Evolutionary conservation across 2,329 filamentous ascomycete species (phyloP).

Genomic region (Colletotrichum eremochloae): DNA sequence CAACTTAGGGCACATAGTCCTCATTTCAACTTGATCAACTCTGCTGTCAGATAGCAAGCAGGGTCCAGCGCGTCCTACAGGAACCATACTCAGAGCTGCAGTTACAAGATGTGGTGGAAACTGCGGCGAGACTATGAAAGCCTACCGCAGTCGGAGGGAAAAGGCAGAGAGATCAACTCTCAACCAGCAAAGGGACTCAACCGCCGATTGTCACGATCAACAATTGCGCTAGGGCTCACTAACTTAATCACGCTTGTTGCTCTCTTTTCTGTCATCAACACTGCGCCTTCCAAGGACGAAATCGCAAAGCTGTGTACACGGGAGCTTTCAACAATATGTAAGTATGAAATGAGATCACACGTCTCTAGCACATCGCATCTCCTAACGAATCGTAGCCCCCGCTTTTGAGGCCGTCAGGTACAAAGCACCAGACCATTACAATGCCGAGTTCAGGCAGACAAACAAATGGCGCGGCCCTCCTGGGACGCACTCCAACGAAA

Average conservation of each 20-base stretch:
- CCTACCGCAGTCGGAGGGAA: constrained; percentile 19
- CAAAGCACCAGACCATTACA: constrained; percentile 20
- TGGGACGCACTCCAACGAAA: constrained; percentile 26
- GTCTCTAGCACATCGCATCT: too few species aligned
- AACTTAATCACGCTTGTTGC: constrained; percentile 9
- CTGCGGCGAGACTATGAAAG: background rate
- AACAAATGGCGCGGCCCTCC: constrained; percentile 36
- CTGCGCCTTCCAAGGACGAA: accelerated
- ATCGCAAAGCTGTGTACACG: background rate
- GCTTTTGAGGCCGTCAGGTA: constrained; percentile 27
- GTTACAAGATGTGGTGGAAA: constrained; percentile 21
- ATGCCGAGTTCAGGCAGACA: constrained; percentile 32
- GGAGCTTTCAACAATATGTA: constrained; percentile 23
- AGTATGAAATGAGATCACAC: background rate
- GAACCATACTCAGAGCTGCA: background rate
- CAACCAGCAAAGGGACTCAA: background rate
- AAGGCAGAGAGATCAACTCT: background rate
- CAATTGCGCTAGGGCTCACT: background rate
- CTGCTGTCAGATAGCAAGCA: background rate
- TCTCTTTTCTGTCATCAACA: background rate
- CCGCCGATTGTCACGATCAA: constrained; percentile 7
- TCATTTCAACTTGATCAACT: too few species aligned
- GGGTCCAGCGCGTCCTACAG: background rate
- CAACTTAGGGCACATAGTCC: too few species aligned
- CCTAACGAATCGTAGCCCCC: background rate